Conservation (phyloP, 805 yeast genomes). For the Starmerella stellata region DNA sequence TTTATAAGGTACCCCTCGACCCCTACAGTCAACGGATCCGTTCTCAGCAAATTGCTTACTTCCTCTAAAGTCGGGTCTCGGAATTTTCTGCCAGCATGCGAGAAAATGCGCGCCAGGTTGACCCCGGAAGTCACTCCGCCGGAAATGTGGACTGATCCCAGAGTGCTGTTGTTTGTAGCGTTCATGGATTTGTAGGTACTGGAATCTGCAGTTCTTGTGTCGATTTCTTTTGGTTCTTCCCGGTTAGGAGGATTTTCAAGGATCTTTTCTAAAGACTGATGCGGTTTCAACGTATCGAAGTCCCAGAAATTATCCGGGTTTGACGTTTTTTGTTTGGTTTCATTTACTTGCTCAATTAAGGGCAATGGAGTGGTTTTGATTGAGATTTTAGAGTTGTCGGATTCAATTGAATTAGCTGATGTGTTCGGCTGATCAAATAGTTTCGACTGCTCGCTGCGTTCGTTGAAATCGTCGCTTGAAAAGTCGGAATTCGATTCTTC, state of each 20-base stretch:
- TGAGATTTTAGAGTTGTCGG: no score
- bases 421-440: no score
- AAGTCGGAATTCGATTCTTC: not conserved
- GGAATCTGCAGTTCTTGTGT: no score
- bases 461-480: no score
- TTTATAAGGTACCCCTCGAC: conserved; percentile 15
- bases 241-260: conserved; percentile 6
- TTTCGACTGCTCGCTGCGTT: no score
- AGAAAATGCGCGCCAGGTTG: conserved; percentile 14
- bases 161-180: no score
- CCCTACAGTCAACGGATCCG: conserved; percentile 17
- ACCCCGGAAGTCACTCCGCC: conserved; percentile 3
- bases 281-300: conserved; percentile 24
- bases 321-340: no score
- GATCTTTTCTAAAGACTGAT: conserved; percentile 11
- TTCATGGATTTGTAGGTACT: no score
- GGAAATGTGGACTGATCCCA: conserved; percentile 3
- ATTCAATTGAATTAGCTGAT: no score
- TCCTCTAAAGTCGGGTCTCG: conserved; percentile 17
- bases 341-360: no score
- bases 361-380: no score
- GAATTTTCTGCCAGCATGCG: conserved; percentile 17
- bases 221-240: no score
- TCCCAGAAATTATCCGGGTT: conserved; percentile 22
- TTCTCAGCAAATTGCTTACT: conserved; percentile 14